phyloP scores from a whole-genome alignment of 164 flowering plant species.

The Brasenia schreberi region DNA sequence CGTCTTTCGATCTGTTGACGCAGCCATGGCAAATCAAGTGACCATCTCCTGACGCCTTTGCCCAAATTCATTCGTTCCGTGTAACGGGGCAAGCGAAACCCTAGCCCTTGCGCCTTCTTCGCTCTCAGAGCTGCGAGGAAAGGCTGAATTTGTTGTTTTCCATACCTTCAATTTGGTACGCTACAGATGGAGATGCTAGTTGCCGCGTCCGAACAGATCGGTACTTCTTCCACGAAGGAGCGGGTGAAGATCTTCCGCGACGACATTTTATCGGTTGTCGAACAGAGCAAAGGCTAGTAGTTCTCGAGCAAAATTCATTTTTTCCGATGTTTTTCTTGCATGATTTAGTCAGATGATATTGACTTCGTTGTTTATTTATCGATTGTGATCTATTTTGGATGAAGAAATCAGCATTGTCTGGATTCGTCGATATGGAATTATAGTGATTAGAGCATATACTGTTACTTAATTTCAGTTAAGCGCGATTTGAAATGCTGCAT shows the following conservation, averaged over 20 bases:
- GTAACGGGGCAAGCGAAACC: neutral
- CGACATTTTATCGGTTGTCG: conserved; percentile 19
- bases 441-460: too few species aligned
- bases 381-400: too few species aligned
- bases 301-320: neutral
- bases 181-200: conserved; percentile 27
- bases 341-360: too few species aligned
- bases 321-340: neutral
- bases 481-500: too few species aligned
- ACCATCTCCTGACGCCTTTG: neutral
- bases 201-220: conserved; percentile 28
- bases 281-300: neutral
- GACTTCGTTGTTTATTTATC: too few species aligned
- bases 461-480: too few species aligned
- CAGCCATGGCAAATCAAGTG: neutral
- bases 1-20: neutral
- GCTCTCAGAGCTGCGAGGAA: too few species aligned
- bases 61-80: neutral
- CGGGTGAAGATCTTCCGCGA: conserved; percentile 52
- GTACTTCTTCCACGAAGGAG: conserved; percentile 47
- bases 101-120: neutral
- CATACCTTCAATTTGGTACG: conserved; percentile 14
- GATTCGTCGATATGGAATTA: too few species aligned
- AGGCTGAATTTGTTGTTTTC: too few species aligned
- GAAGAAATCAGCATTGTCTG: too few species aligned